phyloP scores from a whole-genome alignment of 768 basidiomycete species.

The Terana coerulea region DNA sequence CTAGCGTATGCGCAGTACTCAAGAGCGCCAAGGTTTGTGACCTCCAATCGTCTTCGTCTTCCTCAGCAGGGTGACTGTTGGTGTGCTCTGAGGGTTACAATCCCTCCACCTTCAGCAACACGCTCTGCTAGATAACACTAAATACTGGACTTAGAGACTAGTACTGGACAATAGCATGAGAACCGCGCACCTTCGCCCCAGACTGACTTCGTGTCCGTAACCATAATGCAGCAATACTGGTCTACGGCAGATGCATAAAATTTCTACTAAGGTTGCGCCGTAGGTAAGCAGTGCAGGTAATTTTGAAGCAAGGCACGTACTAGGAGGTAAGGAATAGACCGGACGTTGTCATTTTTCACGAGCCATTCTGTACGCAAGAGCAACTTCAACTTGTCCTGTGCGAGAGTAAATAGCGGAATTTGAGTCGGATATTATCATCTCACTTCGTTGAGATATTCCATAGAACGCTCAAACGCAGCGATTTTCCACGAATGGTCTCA shows the following conservation, averaged over 20 bases:
- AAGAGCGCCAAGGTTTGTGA: constrained; percentile 50
- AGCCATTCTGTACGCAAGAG: constrained; percentile 73
- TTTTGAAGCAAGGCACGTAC: constrained; percentile 31
- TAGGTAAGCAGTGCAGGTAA: no score
- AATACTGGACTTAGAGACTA: no score
- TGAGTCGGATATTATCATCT: constrained; percentile 7
- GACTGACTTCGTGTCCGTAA: constrained; percentile 72
- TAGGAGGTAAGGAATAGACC: constrained; percentile 66
- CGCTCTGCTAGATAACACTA: constrained; percentile 36
- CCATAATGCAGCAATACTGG: constrained; percentile 52
- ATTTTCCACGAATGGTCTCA: no score
- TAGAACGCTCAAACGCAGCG: no score
- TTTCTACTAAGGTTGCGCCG: constrained; percentile 47
- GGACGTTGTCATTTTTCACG: constrained; percentile 55
- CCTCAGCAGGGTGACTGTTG: constrained; percentile 22
- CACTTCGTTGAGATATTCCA: constrained; percentile 3
- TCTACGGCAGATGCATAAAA: constrained; percentile 55
- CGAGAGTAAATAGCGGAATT: not conserved
- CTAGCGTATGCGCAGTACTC: constrained; percentile 57
- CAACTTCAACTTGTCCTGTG: constrained; percentile 51
- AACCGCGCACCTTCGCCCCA: constrained; percentile 84
- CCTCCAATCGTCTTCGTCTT: constrained; percentile 64
- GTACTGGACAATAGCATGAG: not conserved
- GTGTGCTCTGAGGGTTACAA: constrained; percentile 41
- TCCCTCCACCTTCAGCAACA: constrained; percentile 69